Conservation (phyloP, 2,329 filamentous ascomycete species). For the Colletotrichum sp. region DNA sequence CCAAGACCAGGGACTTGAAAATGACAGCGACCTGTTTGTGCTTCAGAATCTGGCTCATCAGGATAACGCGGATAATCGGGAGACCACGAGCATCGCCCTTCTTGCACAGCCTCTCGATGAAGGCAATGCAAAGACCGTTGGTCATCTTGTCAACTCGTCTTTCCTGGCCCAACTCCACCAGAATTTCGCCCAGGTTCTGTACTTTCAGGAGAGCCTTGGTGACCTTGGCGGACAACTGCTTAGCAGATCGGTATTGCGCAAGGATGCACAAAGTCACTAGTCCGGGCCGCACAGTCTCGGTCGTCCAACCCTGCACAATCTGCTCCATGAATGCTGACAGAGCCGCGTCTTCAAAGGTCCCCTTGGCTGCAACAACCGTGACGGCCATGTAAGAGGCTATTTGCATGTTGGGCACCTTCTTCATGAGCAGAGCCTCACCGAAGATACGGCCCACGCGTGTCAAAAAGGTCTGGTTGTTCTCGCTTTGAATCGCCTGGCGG, state of each 20-base stretch:
- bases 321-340: slow-evolving; percentile 92
- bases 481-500: slow-evolving; percentile 74
- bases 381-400: slow-evolving; percentile 92
- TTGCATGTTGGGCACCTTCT: slow-evolving; percentile 78
- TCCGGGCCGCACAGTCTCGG: slow-evolving; percentile 74
- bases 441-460: slow-evolving; percentile 71
- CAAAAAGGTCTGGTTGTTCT: slow-evolving; percentile 82
- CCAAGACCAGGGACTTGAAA: slow-evolving; percentile 68
- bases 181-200: slow-evolving; percentile 60
- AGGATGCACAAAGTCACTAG: slow-evolving; percentile 82
- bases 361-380: slow-evolving; percentile 84
- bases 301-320: slow-evolving; percentile 77
- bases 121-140: slow-evolving; percentile 71
- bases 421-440: slow-evolving; percentile 77
- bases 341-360: slow-evolving; percentile 76
- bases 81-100: slow-evolving; percentile 63
- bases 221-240: slow-evolving; percentile 72
- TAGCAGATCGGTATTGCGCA: slow-evolving; percentile 77
- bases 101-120: slow-evolving; percentile 66
- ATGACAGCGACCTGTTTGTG: slow-evolving; percentile 68
- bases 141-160: slow-evolving; percentile 74
- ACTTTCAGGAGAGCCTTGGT: slow-evolving; percentile 72
- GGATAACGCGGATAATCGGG: slow-evolving; percentile 63
- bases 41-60: slow-evolving; percentile 64
- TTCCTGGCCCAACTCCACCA: slow-evolving; percentile 67